Conservation (phyloP, 768 basidiomycete genomes). For the Scleroderma bovista region DNA sequence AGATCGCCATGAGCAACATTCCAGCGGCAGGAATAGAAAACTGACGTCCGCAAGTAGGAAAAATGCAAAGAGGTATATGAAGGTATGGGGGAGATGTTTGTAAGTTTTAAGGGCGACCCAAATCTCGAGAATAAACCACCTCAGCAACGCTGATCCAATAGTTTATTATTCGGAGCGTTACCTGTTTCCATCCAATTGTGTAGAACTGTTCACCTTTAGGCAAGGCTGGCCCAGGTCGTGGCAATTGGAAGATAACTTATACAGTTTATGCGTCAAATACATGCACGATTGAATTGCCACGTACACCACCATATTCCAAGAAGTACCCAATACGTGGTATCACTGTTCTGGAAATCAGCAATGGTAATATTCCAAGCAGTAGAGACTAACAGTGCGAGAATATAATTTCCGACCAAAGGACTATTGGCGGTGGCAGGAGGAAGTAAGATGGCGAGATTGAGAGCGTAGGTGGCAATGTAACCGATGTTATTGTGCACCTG, state of each 20-base stretch:
- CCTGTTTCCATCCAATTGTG: conserved; percentile 85
- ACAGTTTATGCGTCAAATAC: no score
- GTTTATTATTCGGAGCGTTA: conserved; percentile 12
- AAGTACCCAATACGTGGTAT: conserved; percentile 72
- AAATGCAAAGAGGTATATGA: conserved; percentile 69
- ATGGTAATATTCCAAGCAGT: not conserved
- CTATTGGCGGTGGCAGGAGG: conserved; percentile 41
- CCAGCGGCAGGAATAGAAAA: not conserved
- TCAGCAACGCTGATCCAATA: not conserved
- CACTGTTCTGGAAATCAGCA: conserved; percentile 32
- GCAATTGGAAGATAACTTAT: conserved; percentile 82
- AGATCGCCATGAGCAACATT: not conserved
- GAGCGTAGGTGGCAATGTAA: conserved; percentile 55
- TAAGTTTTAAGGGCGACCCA: conserved; percentile 73
- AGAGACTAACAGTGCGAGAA: conserved; percentile 59
- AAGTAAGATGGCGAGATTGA: conserved; percentile 68
- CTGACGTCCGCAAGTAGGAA: conserved; percentile 75
- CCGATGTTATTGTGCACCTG: conserved; percentile 79
- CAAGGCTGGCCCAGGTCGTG: conserved; percentile 73
- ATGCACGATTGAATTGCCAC: no score
- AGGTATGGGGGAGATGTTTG: conserved; percentile 75
- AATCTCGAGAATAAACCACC: conserved; percentile 41
- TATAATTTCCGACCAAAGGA: conserved; percentile 69
- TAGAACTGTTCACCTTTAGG: conserved; percentile 74
- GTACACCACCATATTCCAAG: conserved; percentile 86